A percentile compares a stretch with the other conserved stretches of the same genome.
These are phyloP conservation scores for Ceratonia siliqua DNA, from an alignment of 306 rosid genomes.

Conservation along the genomic window DNA sequence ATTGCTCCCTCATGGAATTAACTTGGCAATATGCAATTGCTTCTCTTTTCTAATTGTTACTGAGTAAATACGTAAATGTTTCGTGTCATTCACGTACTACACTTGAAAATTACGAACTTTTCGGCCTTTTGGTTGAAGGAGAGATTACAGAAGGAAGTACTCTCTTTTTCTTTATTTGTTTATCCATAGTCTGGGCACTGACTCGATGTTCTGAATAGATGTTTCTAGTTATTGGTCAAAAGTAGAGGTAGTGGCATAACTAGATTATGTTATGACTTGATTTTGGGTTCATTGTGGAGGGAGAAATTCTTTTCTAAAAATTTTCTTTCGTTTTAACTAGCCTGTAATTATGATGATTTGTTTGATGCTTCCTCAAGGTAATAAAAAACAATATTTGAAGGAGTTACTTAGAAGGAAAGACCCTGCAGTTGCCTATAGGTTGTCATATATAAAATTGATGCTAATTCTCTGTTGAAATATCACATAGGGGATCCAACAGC, in stretches of 20 bases:
- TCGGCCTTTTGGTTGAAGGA: not conserved
- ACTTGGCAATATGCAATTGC: not conserved
- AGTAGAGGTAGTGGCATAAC: too few species aligned
- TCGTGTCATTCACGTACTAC: too few species aligned
- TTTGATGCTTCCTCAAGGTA: not conserved
- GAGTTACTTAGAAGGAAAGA: not conserved
- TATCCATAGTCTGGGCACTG: not conserved
- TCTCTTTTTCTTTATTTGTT: not conserved
- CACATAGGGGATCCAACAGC: not conserved
- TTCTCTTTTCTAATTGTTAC: not conserved
- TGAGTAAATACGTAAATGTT: not conserved
- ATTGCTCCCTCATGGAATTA: not conserved
- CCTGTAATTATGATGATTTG: not conserved
- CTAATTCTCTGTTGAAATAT: not conserved
- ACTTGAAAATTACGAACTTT: not conserved
- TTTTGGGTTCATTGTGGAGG: too few species aligned
- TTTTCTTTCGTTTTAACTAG: too few species aligned
- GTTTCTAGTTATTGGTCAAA: not conserved
- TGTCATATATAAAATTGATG: not conserved
- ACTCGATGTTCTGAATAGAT: not conserved
- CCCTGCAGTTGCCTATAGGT: not conserved
- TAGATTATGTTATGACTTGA: too few species aligned
- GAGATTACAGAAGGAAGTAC: not conserved
- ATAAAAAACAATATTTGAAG: not conserved
- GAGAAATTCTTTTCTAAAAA: too few species aligned